A percentile compares a stretch with the other conserved stretches of the same genome.
Evolutionary conservation across 2,329 filamentous ascomycete species (phyloP).

Genomic region (Drechslerella dactyloides): DNA sequence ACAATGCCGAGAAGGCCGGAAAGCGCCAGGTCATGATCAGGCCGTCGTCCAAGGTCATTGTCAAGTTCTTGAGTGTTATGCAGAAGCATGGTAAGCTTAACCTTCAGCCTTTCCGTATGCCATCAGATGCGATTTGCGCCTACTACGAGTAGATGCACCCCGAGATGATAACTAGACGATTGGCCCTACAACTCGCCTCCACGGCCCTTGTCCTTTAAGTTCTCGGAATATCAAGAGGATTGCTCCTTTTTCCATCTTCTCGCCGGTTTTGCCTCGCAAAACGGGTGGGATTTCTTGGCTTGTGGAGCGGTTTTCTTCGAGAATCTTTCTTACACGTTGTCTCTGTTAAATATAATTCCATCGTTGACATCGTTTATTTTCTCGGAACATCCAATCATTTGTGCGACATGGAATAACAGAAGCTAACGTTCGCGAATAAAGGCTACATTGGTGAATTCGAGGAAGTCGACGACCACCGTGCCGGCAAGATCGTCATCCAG

Average conservation of each 20-base stretch:
- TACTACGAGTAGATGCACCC: conserved; percentile 52
- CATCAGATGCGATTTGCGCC: conserved; percentile 12
- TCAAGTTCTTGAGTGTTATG: conserved; percentile 99
- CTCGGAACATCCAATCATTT: conserved; percentile 78
- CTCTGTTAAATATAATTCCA: conserved; percentile 64
- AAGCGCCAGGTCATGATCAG: conserved; percentile 99
- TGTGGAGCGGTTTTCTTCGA: conserved; percentile 55
- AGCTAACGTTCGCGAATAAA: conserved; percentile 58
- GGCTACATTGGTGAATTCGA: conserved; percentile 99
- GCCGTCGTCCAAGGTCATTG: conserved; percentile 98
- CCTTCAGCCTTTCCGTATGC: conserved; percentile 11
- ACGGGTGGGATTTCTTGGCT: conserved; percentile 63
- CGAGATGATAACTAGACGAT: conserved; percentile 99
- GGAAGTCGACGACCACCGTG: conserved; percentile 99
- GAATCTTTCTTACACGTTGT: conserved; percentile 84
- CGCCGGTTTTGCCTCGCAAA: conserved; percentile 51
- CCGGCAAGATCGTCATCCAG: conserved; percentile 99
- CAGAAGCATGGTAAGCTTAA: conserved; percentile 92
- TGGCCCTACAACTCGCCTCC: conserved; percentile 72
- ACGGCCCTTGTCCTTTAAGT: conserved; percentile 99
- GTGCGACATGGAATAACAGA: conserved; percentile 20
- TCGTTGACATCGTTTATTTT: conserved; percentile 79
- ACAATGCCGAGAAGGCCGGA: conserved; percentile 99
- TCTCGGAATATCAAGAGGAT: conserved; percentile 85
- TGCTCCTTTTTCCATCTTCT: conserved; percentile 46